Base-by-base conservation (phyloP, 768 basidiomycete genomes). In the Russula sp. region DNA sequence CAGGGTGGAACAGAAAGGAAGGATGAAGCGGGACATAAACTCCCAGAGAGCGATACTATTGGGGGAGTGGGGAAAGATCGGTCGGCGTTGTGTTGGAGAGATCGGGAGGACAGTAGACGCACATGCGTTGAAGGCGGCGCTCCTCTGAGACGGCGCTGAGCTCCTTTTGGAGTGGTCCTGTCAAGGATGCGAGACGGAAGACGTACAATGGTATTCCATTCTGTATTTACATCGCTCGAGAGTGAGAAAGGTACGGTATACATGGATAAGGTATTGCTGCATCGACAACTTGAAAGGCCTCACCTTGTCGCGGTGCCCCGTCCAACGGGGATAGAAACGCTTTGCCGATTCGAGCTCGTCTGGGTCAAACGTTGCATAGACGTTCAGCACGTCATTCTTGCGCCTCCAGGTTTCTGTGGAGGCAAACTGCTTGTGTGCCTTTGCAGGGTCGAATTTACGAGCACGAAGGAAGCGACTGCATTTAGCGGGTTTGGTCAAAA, bases 381-480 rank as follows among this genome's bases (percentile, higher is more conserved):
- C 75, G n/a, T 77, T 75, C 35, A 82, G 78, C 3, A 93, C 83
- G 36, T 81, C 71, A 67, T 86, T 76, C 67, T 81, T 73, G 67
- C 76, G 76, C 63, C 89, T 75, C 92, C 92, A 94, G 5, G 77
- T 75, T 67, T 87, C 83, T 0, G 86, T 75, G 16, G 80, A 79
- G 2, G 82, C 72, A 69, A 92, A 92, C 69, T 93, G 88, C 62
- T 82, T 81, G 71, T 82, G 76, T 0, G 90, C 90, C 61, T 81
- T 80, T 20, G 72, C 66, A 14, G 79, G 74, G 61, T 88, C 80
- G 70, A 84, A 93, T 59, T 77, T 77, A 61, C 92, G 78, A 6
- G 92, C 92, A n/a, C 90, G 81, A 3, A 93, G 81, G 70, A 92
- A 93, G 11, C 92, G 87, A 29, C 91, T 93, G 11, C 6, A 34